Percentiles rank a stretch among this genome's conserved stretches.
Conservation (phyloP, 2,329 filamentous ascomycete genomes). For the Chalara sp. region DNA sequence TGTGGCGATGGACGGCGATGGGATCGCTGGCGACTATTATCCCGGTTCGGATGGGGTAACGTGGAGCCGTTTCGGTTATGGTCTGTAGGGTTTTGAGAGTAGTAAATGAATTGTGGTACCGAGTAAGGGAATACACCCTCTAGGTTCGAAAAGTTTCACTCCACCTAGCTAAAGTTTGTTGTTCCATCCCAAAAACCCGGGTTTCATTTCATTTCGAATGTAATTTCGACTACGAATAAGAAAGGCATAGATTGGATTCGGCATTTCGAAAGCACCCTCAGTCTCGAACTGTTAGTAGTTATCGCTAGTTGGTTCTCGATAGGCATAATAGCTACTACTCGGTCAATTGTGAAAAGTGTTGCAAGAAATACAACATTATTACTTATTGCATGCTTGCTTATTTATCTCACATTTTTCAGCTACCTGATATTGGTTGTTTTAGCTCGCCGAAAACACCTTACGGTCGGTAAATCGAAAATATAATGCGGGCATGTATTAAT, state of each 20-base stretch:
- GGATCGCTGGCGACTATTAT: too few relatives aligned
- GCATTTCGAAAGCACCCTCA: neutral
- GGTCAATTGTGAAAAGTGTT: neutral
- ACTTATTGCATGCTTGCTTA: conserved; percentile 2
- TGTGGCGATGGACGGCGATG: too few relatives aligned
- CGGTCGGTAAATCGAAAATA: neutral
- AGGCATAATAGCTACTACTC: neutral
- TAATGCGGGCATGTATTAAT: neutral
- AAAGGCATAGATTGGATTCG: conserved; percentile 25
- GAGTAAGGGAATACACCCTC: too few relatives aligned
- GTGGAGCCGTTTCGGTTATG: too few relatives aligned
- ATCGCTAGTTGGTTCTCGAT: neutral
- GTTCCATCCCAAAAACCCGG: too few relatives aligned
- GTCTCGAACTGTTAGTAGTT: neutral
- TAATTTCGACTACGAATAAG: too few relatives aligned
- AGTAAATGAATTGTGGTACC: too few relatives aligned
- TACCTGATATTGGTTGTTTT: conserved; percentile 23
- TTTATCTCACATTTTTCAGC: conserved; percentile 1
- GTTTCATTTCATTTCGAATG: too few relatives aligned
- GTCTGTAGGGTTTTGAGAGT: too few relatives aligned
- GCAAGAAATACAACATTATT: neutral
- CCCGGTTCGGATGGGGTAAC: too few relatives aligned
- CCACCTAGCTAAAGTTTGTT: too few relatives aligned
- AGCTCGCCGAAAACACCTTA: conserved; percentile 1
- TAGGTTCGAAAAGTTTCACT: too few relatives aligned